Percentiles rank a stretch among this genome's conserved stretches.
Evolutionary conservation across 2,329 filamentous ascomycete genomes (phyloP).

Genomic region (Cladorrhinum sp.): DNA sequence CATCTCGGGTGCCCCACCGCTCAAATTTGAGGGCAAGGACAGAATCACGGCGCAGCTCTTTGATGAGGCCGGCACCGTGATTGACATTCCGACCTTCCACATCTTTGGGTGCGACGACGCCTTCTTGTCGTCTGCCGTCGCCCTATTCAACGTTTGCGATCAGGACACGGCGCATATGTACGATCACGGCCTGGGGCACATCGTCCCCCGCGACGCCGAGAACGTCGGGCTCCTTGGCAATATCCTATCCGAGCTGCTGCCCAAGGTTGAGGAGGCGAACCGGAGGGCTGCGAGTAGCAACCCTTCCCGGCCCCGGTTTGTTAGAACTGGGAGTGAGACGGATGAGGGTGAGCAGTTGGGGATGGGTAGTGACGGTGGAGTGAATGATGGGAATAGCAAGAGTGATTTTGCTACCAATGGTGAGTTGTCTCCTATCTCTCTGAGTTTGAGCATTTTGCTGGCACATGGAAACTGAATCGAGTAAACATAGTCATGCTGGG

Average conservation of each 20-base stretch:
- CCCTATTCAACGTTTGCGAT: slow-evolving; percentile 49
- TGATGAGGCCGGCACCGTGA: slow-evolving; percentile 32
- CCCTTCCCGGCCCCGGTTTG: background rate
- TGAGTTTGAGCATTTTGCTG: too few relatives aligned
- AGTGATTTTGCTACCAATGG: background rate
- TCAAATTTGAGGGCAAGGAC: slow-evolving; percentile 29
- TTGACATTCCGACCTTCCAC: slow-evolving; percentile 38
- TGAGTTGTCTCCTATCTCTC: too few relatives aligned
- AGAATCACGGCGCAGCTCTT: slow-evolving; percentile 29
- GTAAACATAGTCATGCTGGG: background rate
- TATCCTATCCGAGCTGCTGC: slow-evolving; percentile 21
- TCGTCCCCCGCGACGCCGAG: slow-evolving; percentile 40
- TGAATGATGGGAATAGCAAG: background rate
- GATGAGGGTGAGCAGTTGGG: slow-evolving; percentile 6
- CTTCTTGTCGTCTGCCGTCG: slow-evolving; percentile 45
- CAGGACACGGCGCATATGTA: slow-evolving; percentile 44
- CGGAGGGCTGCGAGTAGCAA: background rate
- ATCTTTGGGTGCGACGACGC: slow-evolving; percentile 43
- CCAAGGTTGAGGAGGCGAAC: slow-evolving; percentile 15
- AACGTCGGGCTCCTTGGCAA: slow-evolving; percentile 28
- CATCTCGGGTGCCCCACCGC: slow-evolving; percentile 41
- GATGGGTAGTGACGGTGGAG: background rate
- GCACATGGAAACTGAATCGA: too few relatives aligned
- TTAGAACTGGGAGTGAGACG: slow-evolving; percentile 13
- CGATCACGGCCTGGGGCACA: slow-evolving; percentile 51